A percentile compares a stretch with the other conserved stretches of the same genome.
Evolutionary conservation across 2,329 filamentous ascomycete species (phyloP).

Genomic region (Waltergamsia citrina): DNA sequence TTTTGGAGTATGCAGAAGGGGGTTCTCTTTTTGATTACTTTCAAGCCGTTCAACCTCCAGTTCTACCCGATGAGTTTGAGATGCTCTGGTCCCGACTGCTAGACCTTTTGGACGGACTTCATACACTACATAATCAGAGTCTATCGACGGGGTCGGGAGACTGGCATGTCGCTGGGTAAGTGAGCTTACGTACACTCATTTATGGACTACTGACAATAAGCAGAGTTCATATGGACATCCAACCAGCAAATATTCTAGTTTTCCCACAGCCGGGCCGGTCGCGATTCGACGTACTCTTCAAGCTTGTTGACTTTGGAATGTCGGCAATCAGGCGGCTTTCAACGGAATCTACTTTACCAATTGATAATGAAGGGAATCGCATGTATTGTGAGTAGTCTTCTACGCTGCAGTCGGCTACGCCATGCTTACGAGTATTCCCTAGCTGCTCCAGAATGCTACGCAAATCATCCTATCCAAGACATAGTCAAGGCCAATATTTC

Average conservation of each 20-base stretch:
- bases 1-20: neutral
- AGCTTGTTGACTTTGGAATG: neutral
- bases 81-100: neutral
- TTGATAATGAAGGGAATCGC: neutral
- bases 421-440: neutral
- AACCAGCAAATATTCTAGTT: neutral
- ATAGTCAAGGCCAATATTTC: neutral
- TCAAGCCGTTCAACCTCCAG: neutral
- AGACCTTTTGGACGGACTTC: neutral
- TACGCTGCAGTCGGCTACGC: neutral
- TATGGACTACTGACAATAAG: neutral
- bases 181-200: neutral
- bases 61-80: neutral
- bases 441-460: neutral
- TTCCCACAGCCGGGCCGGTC: neutral
- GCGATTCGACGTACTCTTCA: neutral
- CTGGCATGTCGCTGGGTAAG: neutral
- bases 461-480: neutral
- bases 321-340: neutral
- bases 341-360: neutral
- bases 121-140: neutral
- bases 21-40: neutral
- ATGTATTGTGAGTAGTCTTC: neutral
- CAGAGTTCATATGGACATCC: neutral
- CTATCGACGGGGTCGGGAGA: neutral